A percentile compares a stretch with the other conserved stretches of the same genome.
phyloP scores from a whole-genome alignment of 179 eudicot species.

The Nepenthes alata region DNA sequence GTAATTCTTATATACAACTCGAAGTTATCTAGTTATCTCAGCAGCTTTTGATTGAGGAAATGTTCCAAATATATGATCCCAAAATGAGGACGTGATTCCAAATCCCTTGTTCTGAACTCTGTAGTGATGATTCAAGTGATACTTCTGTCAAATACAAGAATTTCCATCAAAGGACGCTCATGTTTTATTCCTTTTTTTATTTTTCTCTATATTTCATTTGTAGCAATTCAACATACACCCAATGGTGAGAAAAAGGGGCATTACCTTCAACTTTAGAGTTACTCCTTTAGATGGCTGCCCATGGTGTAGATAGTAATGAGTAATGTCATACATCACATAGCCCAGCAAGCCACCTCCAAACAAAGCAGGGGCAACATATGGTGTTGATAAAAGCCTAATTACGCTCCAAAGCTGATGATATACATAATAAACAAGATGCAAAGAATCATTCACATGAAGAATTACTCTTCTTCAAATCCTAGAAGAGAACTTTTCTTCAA shows the following conservation, averaged over 20 bases:
- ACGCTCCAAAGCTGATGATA: conserved; percentile 40
- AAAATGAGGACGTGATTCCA: conserved; percentile 62
- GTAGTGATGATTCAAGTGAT: conserved; percentile 71
- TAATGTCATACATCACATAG: conserved; percentile 56
- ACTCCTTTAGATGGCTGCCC: conserved; percentile 41
- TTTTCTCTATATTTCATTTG: background rate
- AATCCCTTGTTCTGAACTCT: conserved; percentile 50
- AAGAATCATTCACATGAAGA: too few species aligned
- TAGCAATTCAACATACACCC: background rate
- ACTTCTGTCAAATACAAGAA: conserved; percentile 27
- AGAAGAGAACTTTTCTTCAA: too few species aligned
- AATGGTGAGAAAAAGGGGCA: background rate
- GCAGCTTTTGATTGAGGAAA: conserved; percentile 31
- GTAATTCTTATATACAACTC: too few species aligned
- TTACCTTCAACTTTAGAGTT: conserved; percentile 46
- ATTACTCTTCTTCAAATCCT: too few species aligned
- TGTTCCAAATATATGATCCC: conserved; percentile 72
- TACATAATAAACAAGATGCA: background rate
- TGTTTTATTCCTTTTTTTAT: background rate
- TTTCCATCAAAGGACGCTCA: background rate
- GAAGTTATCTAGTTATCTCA: conserved; percentile 11
- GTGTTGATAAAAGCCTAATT: conserved; percentile 28
- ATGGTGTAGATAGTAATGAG: conserved; percentile 70
- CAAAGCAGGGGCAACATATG: conserved; percentile 40
- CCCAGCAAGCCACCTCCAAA: conserved; percentile 63